These are phyloP conservation scores for Pascua guehoae DNA, from an alignment of 1,284 basidiomycete species.

Conservation along the genomic window DNA sequence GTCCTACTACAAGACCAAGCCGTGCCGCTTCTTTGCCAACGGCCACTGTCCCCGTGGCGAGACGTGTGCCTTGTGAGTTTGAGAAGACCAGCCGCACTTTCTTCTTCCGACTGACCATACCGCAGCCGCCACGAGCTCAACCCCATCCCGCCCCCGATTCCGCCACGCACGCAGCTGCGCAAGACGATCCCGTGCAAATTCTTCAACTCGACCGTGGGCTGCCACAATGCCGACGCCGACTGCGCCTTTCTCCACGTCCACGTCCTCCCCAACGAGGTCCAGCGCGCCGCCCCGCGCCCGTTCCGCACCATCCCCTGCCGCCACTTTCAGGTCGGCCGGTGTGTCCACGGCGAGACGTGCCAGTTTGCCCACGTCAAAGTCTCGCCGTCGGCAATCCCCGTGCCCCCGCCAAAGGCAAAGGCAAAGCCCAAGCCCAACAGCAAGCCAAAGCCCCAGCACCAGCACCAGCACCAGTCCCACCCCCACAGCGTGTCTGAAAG, in stretches of 20 bases:
- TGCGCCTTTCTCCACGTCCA: conserved; percentile 42
- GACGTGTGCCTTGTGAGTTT: conserved; percentile 42
- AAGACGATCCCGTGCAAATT: conserved; percentile 39
- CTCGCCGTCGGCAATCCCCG: background rate
- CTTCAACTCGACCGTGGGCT: conserved; percentile 44
- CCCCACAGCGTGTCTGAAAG: too few relatives aligned
- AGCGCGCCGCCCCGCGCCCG: conserved; percentile 32
- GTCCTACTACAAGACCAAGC: conserved; percentile 25
- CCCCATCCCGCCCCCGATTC: background rate
- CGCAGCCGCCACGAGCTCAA: background rate
- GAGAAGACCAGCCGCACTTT: too few relatives aligned
- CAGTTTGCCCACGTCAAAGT: conserved; percentile 44
- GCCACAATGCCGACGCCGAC: conserved; percentile 27
- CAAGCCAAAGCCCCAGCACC: too few relatives aligned
- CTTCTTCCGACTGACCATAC: background rate
- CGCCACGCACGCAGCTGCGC: background rate
- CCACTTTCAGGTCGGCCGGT: conserved; percentile 42
- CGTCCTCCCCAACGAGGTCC: conserved; percentile 31
- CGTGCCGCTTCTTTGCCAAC: conserved; percentile 42
- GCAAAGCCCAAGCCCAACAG: background rate
- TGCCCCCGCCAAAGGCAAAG: background rate
- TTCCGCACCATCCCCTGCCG: conserved; percentile 45
- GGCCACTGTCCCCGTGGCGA: conserved; percentile 44
- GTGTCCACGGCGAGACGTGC: conserved; percentile 42
- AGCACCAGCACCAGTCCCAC: too few relatives aligned